These are phyloP conservation scores for Casuarina glauca DNA, from an alignment of 306 rosid species.

Conservation along the genomic window DNA sequence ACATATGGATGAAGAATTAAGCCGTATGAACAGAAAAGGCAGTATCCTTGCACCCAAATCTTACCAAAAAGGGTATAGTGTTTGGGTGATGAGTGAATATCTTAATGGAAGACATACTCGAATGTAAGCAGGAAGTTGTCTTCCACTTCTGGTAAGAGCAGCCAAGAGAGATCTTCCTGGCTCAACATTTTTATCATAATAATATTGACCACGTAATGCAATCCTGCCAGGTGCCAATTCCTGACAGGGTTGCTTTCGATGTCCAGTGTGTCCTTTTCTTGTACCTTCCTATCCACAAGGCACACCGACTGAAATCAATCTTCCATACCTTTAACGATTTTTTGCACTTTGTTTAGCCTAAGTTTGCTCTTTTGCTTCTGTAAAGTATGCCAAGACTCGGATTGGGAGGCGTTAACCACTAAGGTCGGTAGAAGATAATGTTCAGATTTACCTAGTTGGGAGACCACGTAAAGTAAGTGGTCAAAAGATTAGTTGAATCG, in stretches of 20 bases:
- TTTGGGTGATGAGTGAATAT: background rate
- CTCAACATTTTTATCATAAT: background rate
- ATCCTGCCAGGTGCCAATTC: background rate
- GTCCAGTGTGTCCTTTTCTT: background rate
- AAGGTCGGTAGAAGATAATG: no score
- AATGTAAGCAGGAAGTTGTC: slow-evolving; percentile 11
- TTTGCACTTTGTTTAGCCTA: background rate
- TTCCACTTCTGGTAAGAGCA: slow-evolving; percentile 13
- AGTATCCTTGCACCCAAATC: background rate
- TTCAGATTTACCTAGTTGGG: no score
- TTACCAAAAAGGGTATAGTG: background rate
- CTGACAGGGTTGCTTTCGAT: background rate
- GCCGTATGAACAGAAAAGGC: background rate
- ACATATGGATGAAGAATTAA: background rate
- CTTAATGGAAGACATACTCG: background rate
- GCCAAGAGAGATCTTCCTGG: background rate
- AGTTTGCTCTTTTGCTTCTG: background rate
- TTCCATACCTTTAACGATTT: background rate
- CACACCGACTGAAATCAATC: background rate
- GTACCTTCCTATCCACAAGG: background rate
- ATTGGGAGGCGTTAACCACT: no score
- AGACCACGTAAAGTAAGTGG: no score
- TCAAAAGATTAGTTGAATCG: no score
- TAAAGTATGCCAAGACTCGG: background rate
- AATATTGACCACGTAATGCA: background rate